phyloP scores from a whole-genome alignment of 805 yeast species.

The Limtongia smithiae region DNA sequence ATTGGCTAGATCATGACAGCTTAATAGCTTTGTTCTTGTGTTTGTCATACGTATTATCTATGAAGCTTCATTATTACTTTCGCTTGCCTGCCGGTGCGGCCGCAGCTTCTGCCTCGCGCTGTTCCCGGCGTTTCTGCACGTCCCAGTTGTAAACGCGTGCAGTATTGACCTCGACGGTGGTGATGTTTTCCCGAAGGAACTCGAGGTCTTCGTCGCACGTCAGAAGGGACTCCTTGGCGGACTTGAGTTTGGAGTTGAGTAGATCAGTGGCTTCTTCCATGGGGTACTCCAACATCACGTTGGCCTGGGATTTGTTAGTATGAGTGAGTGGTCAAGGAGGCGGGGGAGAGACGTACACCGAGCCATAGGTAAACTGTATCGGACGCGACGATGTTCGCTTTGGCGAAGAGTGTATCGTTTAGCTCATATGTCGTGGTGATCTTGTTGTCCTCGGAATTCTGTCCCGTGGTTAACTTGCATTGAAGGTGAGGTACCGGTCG shows the following conservation, averaged over 20 bases:
- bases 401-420: constrained; percentile 87
- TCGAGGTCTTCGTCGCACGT: constrained; percentile 80
- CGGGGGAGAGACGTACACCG: constrained; percentile 46
- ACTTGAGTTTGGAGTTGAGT: constrained; percentile 56
- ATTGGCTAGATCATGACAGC: no score
- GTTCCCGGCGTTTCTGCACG: constrained; percentile 36
- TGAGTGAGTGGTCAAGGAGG: background rate
- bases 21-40: no score
- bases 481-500: constrained; percentile 12
- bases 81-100: background rate
- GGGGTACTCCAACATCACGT: constrained; percentile 93
- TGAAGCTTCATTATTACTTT: background rate
- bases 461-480: constrained; percentile 4
- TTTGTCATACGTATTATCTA: background rate
- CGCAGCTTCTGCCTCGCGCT: constrained; percentile 8
- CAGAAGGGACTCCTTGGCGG: constrained; percentile 56
- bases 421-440: constrained; percentile 81
- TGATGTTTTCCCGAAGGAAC: constrained; percentile 79
- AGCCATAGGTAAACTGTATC: constrained; percentile 83
- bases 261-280: constrained; percentile 79
- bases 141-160: constrained; percentile 56
- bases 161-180: constrained; percentile 96
- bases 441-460: constrained; percentile 38
- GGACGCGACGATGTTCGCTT: constrained; percentile 65
- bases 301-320: constrained; percentile 48